Evolutionary conservation across 2,329 filamentous ascomycete genomes (phyloP), one percentile per base, ranked within the genome.

Genomic region (Juglanconis juglandina): DNA sequence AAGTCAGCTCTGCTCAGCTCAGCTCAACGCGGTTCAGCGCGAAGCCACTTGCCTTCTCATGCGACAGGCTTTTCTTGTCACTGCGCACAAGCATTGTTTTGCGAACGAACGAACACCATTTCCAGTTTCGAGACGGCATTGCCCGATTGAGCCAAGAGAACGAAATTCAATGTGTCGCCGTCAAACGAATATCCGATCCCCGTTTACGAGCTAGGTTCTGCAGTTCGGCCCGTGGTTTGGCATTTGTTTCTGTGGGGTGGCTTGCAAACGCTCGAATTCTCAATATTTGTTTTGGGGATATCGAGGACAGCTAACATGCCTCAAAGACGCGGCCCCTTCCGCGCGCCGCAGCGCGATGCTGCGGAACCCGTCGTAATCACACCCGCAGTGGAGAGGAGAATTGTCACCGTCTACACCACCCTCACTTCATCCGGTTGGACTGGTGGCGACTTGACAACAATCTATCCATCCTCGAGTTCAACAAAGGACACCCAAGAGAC

Each of bases 341-440:
- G 58, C n/a, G 53, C 37, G 42, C 46, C 52, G 34, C 49, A 35
- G 56, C 58, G 33, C 32, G 6, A 35, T 24, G 51, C 47, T 46
- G 24, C 47, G 5, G 14, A 42, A 10, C 46, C 47, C 9, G 7
- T 39, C 24, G 17, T 24, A 24, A 44, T 53, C 13, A 42, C 24
- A 44, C 47, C 33, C 6, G 47, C n/a, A 10, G 32, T 58, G 5
- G 58, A 61, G 34, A 56, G 57, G 35, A 50, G 55, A 17, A 51
- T 61, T 11, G 58, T 63, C 35, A 74, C 72, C 4, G 66, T 73
- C 9, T 74, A 69, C 59, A 66, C 66, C 33, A 75, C 73, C 32
- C 56, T 73, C 67, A 65, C 64, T 8, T 60, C 64, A 42, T 56
- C 58, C 3, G 62, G 56, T 44, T 65, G 60, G 60, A 32, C 42